A percentile compares a stretch with the other conserved stretches of the same genome.
Evolutionary conservation across 768 basidiomycete species (phyloP).

Genomic region (Phylloporus scabripes): DNA sequence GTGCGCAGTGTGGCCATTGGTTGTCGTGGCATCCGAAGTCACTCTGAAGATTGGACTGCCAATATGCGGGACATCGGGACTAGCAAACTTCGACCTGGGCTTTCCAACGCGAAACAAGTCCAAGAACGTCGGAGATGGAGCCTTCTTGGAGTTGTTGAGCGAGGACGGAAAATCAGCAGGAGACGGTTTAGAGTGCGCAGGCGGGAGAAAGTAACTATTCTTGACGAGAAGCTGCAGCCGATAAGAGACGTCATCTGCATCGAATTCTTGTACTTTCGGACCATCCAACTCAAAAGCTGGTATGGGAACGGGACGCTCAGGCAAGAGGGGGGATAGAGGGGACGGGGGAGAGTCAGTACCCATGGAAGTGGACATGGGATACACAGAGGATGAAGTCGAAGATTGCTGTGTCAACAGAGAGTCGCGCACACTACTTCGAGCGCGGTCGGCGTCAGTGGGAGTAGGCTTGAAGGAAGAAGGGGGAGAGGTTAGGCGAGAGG

Average conservation of each 20-base stretch:
- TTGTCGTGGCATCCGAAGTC: conserved; percentile 58
- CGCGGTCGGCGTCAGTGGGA: conserved; percentile 27
- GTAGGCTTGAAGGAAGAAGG: conserved; percentile 31
- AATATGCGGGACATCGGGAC: conserved; percentile 38
- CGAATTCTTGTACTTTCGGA: conserved; percentile 46
- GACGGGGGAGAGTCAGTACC: conserved; percentile 60
- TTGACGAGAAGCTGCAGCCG: conserved; percentile 78
- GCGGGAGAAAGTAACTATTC: conserved; percentile 86
- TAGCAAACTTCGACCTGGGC: conserved; percentile 58
- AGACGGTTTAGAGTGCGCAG: conserved; percentile 78
- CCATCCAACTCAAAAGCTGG: conserved; percentile 47
- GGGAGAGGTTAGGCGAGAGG: conserved; percentile 32
- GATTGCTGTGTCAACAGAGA: conserved; percentile 60
- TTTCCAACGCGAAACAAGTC: conserved; percentile 68
- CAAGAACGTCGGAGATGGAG: conserved; percentile 48
- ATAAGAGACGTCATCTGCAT: conserved; percentile 78
- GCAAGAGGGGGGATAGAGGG: conserved; percentile 50
- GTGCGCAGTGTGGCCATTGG: conserved; percentile 37
- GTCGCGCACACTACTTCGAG: conserved; percentile 52
- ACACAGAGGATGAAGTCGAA: conserved; percentile 67
- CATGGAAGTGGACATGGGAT: conserved; percentile 68
- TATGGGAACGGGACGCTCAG: conserved; percentile 38
- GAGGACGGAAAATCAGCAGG: conserved; percentile 54
- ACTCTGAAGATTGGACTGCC: conserved; percentile 51
- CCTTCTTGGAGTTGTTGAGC: conserved; percentile 37